Evolutionary conservation across 768 basidiomycete genomes (phyloP), one percentile per base, ranked within the genome.

Genomic region (Candolleomyces eurysporus): DNA sequence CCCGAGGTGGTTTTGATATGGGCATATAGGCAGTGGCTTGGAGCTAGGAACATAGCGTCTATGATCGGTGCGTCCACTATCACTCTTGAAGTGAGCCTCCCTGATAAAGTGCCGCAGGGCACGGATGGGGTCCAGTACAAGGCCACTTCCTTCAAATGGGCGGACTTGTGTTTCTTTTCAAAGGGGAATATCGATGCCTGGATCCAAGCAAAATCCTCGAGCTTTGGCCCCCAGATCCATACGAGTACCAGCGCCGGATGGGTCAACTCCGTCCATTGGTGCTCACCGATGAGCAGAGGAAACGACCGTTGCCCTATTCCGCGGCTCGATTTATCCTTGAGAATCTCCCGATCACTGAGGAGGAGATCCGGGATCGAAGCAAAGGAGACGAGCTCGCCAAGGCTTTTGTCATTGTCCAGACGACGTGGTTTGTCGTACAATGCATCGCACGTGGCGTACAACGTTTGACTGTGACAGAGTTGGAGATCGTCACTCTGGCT

Each of bases 401-500:
- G 55, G 68, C 57, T 0, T 31, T 77, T 2, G 68, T 69, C 5
- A 39, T 73, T 11, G 22, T 65, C 2, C 76, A 78, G 54, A 67
- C 69, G 8, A 58, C 64, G 2, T 77, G 74, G 73, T 78, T 77
- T 64, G 55, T 69, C 57, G 39, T 64, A 19, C 71, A 73, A 40
- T 67, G 66, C 52, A 61, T 72, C 7, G 64, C 63, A 1, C 70
- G 74, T 1, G n/a, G n/a, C 16, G 16, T 26, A 2, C 60, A 68
- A 21, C 42, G 60, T 10, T 65, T 76, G 0, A 60, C 69, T 4
- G 45, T 72, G 6, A 73, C 72, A 1, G 68, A 73, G 31, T 68
- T 77, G n/a, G 75, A 78, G 58, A 56, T 76, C 9, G 60, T 67
- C 19, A 79, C 77, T 0, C 21, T 75, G 43, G 73, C 72, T 2